Conservation (phyloP, 805 yeast genomes). For the Yamadazyma olivae region DNA sequence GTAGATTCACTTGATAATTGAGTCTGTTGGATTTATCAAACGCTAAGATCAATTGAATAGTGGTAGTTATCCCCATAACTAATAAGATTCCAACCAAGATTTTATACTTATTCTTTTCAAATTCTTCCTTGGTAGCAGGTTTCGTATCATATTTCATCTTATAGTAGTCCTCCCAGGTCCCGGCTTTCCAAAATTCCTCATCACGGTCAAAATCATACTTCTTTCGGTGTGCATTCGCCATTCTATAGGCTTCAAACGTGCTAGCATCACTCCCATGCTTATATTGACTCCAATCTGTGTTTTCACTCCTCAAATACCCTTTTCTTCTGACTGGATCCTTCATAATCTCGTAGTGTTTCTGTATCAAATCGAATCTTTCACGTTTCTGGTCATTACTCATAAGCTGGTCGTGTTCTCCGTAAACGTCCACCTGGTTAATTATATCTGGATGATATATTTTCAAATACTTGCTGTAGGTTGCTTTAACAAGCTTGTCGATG, state of each 20-base stretch:
- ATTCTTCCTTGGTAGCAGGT: constrained; percentile 40
- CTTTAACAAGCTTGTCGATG: constrained; percentile 47
- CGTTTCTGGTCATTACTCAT: constrained; percentile 33
- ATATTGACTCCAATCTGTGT: constrained; percentile 24
- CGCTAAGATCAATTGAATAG: constrained; percentile 36
- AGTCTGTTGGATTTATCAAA: constrained; percentile 31
- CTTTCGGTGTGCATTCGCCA: constrained; percentile 37
- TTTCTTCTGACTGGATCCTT: constrained; percentile 48
- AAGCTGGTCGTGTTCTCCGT: constrained; percentile 24
- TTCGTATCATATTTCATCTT: constrained; percentile 32
- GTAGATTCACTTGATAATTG: constrained; percentile 20
- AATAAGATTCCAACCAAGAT: constrained; percentile 34
- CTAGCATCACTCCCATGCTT: constrained; percentile 10
- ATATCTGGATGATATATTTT: constrained; percentile 84
- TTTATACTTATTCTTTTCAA: constrained; percentile 41
- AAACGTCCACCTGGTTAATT: constrained; percentile 20
- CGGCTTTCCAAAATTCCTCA: constrained; percentile 57
- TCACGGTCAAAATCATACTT: constrained; percentile 27
- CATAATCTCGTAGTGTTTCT: constrained; percentile 36
- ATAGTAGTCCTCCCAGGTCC: constrained; percentile 64
- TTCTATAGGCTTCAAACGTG: constrained; percentile 31
- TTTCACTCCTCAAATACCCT: constrained; percentile 25
- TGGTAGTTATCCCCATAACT: constrained; percentile 27
- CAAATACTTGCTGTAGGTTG: constrained; percentile 41
- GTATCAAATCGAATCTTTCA: constrained; percentile 28